Percentiles rank a stretch among this genome's conserved stretches.
These are phyloP conservation scores for Sugiyamaella lignohabitans DNA, from an alignment of 805 yeast genomes.

Conservation along the genomic window DNA sequence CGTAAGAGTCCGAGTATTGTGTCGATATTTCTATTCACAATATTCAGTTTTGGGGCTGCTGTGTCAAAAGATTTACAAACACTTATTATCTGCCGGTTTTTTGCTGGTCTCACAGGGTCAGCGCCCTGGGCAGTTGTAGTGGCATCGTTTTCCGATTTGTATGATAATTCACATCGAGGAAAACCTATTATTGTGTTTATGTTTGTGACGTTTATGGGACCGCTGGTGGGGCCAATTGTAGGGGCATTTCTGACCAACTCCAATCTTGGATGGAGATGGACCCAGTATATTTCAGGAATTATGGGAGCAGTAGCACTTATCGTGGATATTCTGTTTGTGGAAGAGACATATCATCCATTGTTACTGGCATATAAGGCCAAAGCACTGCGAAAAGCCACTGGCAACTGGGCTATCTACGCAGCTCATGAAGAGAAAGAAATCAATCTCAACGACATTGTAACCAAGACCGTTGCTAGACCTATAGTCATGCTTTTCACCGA, in stretches of 20 bases:
- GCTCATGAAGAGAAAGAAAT: constrained; percentile 60
- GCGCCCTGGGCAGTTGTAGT: constrained; percentile 77
- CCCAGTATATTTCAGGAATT: constrained; percentile 62
- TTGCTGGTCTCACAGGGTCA: constrained; percentile 72
- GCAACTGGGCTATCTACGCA: constrained; percentile 79
- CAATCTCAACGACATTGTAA: constrained; percentile 49
- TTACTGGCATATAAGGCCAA: constrained; percentile 59
- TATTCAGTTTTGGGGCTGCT: constrained; percentile 64
- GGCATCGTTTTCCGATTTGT: constrained; percentile 75
- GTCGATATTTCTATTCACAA: constrained; percentile 45
- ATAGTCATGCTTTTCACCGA: constrained; percentile 56
- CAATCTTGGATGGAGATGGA: constrained; percentile 81
- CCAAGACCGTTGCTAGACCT: constrained; percentile 61
- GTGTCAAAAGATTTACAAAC: constrained; percentile 68
- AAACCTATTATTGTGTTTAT: constrained; percentile 62
- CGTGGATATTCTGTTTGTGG: constrained; percentile 36
- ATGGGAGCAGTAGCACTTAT: constrained; percentile 41
- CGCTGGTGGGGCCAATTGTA: constrained; percentile 67
- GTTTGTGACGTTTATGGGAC: constrained; percentile 62
- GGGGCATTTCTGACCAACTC: constrained; percentile 55
- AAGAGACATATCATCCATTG: constrained; percentile 67
- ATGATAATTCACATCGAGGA: constrained; percentile 56
- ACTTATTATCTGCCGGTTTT: constrained; percentile 64
- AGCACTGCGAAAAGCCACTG: constrained; percentile 54
- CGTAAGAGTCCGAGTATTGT: constrained; percentile 52